These are phyloP conservation scores for Aspergillus heteromorphus DNA, from an alignment of 495 filamentous ascomycete genomes.

Conservation along the genomic window DNA sequence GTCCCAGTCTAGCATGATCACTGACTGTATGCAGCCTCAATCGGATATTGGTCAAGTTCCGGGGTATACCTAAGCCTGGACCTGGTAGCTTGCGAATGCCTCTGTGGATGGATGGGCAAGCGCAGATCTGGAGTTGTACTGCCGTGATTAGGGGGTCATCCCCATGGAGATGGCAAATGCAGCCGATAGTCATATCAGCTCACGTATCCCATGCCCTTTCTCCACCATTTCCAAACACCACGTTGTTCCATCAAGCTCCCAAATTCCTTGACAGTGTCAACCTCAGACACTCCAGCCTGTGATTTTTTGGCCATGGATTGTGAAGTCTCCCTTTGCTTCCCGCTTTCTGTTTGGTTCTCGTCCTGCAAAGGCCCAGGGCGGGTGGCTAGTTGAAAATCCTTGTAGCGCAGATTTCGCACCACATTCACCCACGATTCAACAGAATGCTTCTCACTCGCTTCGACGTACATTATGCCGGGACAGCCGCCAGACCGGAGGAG, in stretches of 20 bases:
- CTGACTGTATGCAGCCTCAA: too few species aligned
- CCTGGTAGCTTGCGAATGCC: too few species aligned
- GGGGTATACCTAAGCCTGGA: too few species aligned
- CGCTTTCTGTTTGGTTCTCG: slow-evolving; percentile 2
- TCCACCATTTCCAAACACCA: slow-evolving; percentile 45
- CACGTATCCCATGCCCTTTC: slow-evolving; percentile 44
- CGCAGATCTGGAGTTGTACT: not conserved
- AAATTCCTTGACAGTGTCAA: slow-evolving; percentile 46
- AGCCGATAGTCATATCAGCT: slow-evolving; percentile 12
- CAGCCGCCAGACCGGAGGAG: slow-evolving; percentile 61
- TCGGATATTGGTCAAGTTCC: too few species aligned
- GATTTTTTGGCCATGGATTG: not conserved
- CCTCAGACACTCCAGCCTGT: slow-evolving; percentile 24
- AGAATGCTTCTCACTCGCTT: slow-evolving; percentile 48
- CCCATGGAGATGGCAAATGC: not conserved
- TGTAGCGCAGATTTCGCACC: slow-evolving; percentile 47
- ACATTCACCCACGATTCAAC: slow-evolving; percentile 51
- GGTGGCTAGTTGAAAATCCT: slow-evolving; percentile 45
- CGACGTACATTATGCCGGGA: slow-evolving; percentile 76
- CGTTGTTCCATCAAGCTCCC: slow-evolving; percentile 35
- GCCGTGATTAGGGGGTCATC: not conserved
- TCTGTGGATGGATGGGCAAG: not conserved
- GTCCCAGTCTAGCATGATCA: too few species aligned
- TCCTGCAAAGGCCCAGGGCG: slow-evolving; percentile 24
- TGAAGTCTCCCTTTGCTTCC: not conserved